Conservation (phyloP, 2,329 filamentous ascomycete genomes). For the Trichoderma breve region DNA sequence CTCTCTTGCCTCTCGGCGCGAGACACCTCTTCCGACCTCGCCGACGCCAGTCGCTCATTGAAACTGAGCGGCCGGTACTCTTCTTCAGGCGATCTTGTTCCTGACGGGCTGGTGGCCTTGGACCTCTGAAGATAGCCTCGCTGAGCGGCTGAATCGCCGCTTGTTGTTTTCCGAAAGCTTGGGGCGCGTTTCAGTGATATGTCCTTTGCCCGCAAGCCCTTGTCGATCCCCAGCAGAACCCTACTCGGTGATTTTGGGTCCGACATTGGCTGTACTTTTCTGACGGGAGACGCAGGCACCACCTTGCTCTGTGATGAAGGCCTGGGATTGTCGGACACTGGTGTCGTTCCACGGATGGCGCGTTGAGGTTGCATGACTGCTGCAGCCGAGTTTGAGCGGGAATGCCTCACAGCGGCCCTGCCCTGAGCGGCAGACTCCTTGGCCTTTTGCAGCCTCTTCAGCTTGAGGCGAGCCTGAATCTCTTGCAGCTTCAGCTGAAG, state of each 20-base stretch:
- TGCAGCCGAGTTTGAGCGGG: constrained; percentile 27
- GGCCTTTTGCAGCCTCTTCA: constrained; percentile 78
- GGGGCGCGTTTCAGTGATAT: constrained; percentile 78
- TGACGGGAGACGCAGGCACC: constrained; percentile 73
- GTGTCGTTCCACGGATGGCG: constrained; percentile 29
- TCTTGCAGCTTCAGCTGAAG: constrained; percentile 81
- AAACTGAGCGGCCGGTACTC: constrained; percentile 58
- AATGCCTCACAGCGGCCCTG: constrained; percentile 24
- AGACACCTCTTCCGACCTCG: constrained; percentile 54
- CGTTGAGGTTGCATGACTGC: constrained; percentile 25
- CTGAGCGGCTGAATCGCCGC: constrained; percentile 23
- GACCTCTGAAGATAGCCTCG: constrained; percentile 46
- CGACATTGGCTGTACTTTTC: constrained; percentile 48
- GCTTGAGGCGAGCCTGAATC: constrained; percentile 80
- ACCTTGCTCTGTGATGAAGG: constrained; percentile 42
- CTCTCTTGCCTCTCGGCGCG: constrained; percentile 51
- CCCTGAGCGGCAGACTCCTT: constrained; percentile 26
- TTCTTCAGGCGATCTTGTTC: constrained; percentile 29
- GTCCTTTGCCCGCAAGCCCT: constrained; percentile 75
- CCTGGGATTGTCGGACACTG: constrained; percentile 25
- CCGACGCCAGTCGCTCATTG: constrained; percentile 79
- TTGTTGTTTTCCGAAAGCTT: constrained; percentile 37
- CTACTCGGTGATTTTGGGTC: constrained; percentile 73
- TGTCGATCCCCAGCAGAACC: constrained; percentile 83
- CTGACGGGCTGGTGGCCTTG: constrained; percentile 37